Evolutionary conservation across 805 yeast species (phyloP), one percentile per base, ranked within the genome.

Genomic region (Yarrowia phangngaensis): DNA sequence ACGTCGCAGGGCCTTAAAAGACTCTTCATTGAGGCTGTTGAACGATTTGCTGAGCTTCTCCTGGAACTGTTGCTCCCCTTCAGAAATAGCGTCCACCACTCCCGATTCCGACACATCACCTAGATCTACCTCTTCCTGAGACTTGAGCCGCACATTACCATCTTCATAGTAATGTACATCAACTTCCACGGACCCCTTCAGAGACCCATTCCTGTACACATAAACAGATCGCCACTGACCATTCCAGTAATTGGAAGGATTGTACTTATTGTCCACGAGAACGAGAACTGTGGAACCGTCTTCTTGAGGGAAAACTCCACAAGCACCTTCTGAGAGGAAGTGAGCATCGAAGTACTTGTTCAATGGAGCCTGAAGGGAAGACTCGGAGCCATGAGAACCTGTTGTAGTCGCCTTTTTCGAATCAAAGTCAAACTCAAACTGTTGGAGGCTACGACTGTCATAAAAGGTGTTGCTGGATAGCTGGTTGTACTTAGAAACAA

Each of bases 141-240:
- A 70, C 53, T 76, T 79, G 59, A 92, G 75, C 46, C 90, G 74
- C 14, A 90, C 97, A 60, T 90, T 90, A 22, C 98, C 98, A 57
- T 90, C 97, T 67, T 90, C 98, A 63, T 76, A 92, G 64, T 89
- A 92, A 65, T 90, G 98, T 30, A 89, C 82, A 55, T 85, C 89
- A 23, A 88, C 73, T 15, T 63, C 64, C 26, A 86, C 72, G 6
- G 62, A 61, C 4, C 95, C 95, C 3, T 55, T 56, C 12, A 84
- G 53, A 6, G 62, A 48, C 0, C 62, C 60, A 0, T 60, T 53
- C 57, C 72, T 63, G 51, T 75, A 68, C 6, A 66, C 60, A 65
- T 86, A 88, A 53, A 70, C 67, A 1, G 95, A 80, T 47, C 70
- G 75, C 96, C 97, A 88, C 61, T 79, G 76, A 6, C 97, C 97